Evolutionary conservation across 768 basidiomycete genomes (phyloP), one percentile per base, ranked within the genome.

Genomic region (Tylopilus sp.): DNA sequence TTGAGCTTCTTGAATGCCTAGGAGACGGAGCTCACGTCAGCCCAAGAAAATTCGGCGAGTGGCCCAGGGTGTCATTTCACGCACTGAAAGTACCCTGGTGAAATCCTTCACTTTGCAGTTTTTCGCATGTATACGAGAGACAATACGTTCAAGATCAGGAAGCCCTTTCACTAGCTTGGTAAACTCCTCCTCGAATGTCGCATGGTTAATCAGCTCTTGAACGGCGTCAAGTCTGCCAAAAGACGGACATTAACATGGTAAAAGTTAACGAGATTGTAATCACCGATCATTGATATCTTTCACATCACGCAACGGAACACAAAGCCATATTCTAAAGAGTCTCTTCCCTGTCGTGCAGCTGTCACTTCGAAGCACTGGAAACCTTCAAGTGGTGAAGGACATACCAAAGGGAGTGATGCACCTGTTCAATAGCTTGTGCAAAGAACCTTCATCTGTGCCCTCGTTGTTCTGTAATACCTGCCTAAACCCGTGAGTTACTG

Each of bases 241-340:
- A 23, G 52, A 48, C 43, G 64, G 55, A 53, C 36, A 58, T 51
- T 59, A 57, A 62, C 39, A 15, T 40, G 22, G 40, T 33, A 44
- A 48, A 48, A 50, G 47, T 50, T 44, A 44, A 51, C 21, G 31
- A 55, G 49, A 56, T 48, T 51, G 30, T 44, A 55, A 73, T 56
- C 61, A 91, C 93, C 94, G 79, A 36, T 89, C 85, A 62, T 95
- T 95, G 70, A 99, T 98, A 43, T 89, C 89, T 11, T 78, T 66
- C 31, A 85, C 83, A 35, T 89, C 82, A 26, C 86, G 82, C 55
- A 99, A 71, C 18, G 97, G 97, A 78, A 87, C 87, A 56, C 92
- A 97, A 8, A 99, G 75, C 97, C 97, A 99, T 47, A 95, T 88
- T 38, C 95, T 83, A 79, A 99, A 98, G 25, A 98, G 76, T 22